Evolutionary conservation across 352 stramenopile species (phyloP), one percentile per base, ranked within the genome.

Genomic region (Plasmopara halstedii): DNA sequence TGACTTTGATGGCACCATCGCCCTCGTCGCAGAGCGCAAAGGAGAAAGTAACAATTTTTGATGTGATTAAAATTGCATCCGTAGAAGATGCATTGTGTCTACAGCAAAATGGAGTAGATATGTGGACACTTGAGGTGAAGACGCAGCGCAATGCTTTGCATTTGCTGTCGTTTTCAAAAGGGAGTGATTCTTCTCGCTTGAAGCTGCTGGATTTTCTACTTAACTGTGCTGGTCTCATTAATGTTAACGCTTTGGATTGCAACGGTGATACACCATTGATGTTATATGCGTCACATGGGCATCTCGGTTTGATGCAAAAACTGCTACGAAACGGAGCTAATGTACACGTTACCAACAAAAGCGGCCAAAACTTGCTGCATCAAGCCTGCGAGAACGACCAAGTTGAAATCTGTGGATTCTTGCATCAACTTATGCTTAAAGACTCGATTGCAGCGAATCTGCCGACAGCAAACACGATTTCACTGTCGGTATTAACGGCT

Each of bases 181-280:
- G 78, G 42, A 71, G 46, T 26, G 59, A 73, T 19, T 56, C 57
- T 1, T 64, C 64, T 6, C 64, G 73, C 2, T 43, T 70, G 6
- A 61, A 67, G 21, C 69, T 85, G 60, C 61, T 88, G 15, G 56
- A 60, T 3, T 88, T 84, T 31, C 57, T 88, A 7, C 31, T 84
- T 1, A 9, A 43, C 6, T 62, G 42, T 38, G 43, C 42, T 14
- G 56, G 55, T 1, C 65, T 57, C 3, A 35, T 79, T 0, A 62
- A 81, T 17, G 50, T 83, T 10, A 54, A 83, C 22, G 61, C 62
- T 1, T 34, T 50, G 0, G 76, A 86, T 35, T 47, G 38, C 18
- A 56, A 67, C 7, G 70, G 70, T 1, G 60, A 82, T 32, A 73
- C 76, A 2, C 66, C 73, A 8, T 38, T 82, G 20, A 64, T 83